Base-by-base conservation (phyloP, 1,284 basidiomycete genomes). In the Erythrobasidium hasegawianum region DNA sequence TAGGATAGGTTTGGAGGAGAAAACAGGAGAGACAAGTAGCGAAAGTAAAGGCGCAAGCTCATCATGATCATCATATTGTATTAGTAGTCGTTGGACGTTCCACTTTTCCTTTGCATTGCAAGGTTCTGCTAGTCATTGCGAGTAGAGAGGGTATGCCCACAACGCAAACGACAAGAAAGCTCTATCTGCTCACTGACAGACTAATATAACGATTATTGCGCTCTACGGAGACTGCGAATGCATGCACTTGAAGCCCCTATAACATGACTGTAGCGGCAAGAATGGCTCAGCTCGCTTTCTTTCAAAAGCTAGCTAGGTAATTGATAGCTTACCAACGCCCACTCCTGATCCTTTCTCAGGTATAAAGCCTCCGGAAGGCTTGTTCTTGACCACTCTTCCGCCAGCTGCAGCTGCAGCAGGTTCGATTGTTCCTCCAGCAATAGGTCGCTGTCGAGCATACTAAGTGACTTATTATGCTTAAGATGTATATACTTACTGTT, bases 1-100 rank as follows among this genome's bases (percentile, higher is more conserved):
- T 62, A 71, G 71, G 60, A 18, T 53, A 18, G 72, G 69, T 4
- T 22, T 74, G 29, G 64, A 72, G 55, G 67, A 64, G 27, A 41
- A 71, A 59, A 64, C 64, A 27, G 39, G 41, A 27, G 53, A 22
- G 7, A 26, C 13, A 11, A 33, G 43, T 56, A 45, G 64, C 24
- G n/a, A 18, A 64, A 22, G 22, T 11, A 57, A 27, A 22, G 10
- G 27, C 38, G 29, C 18, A 26, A 7, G 40, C 38, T 8, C 57
- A 24, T 3, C 20, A 33, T 29, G n/a, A 24, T 47, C 5, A n/a
- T 5, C 22, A 47, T 47, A 5, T 4, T 24, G n/a, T 18, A 24
- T 24, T 5, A 47, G 7, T 47, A 18, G n/a, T 24, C 43, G n/a
- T 47, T 16, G 43, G 16, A 5, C 33, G 33, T 33, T 33, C n/a